Conservation (phyloP, 2,329 filamentous ascomycete genomes). For the Ceratocystis cacaofunesta region DNA sequence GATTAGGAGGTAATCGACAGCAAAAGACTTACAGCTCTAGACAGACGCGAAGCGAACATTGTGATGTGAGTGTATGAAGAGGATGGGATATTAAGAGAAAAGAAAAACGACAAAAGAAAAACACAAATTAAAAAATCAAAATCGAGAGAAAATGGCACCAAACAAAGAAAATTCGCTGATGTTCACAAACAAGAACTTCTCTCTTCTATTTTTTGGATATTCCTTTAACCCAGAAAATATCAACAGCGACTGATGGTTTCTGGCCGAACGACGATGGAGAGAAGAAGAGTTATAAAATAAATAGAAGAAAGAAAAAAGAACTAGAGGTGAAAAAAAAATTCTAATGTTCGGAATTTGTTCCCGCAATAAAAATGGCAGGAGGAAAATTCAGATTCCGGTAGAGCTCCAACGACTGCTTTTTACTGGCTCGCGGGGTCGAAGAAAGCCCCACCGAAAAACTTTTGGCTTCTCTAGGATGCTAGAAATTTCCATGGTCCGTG, state of each 20-base stretch:
- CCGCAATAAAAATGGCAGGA: conserved; percentile 1
- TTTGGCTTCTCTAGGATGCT: conserved; percentile 10
- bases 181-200: conserved; percentile 7
- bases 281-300: too few relatives aligned
- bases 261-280: too few relatives aligned
- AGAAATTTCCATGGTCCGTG: conserved; percentile 15
- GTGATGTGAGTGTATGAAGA: conserved; percentile 27
- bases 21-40: conserved; percentile 52
- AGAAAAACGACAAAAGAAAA: conserved; percentile 22
- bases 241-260: not conserved
- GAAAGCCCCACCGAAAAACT: not conserved
- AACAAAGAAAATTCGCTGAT: conserved; percentile 10
- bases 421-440: conserved; percentile 13
- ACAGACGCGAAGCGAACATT: conserved; percentile 59
- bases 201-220: not conserved
- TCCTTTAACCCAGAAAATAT: not conserved
- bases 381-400: conserved; percentile 10
- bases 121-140: conserved; percentile 23
- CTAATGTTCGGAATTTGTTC: not conserved
- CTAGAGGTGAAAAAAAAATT: not conserved
- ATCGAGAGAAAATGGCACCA: conserved; percentile 13
- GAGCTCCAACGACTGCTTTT: conserved; percentile 11
- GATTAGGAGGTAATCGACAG: not conserved
- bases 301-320: too few relatives aligned
- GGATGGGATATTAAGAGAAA: conserved; percentile 23